A percentile compares a stretch with the other conserved stretches of the same genome.
Evolutionary conservation across 2,329 filamentous ascomycete species (phyloP).

Genomic region (Clonostachys rhizophaga): DNA sequence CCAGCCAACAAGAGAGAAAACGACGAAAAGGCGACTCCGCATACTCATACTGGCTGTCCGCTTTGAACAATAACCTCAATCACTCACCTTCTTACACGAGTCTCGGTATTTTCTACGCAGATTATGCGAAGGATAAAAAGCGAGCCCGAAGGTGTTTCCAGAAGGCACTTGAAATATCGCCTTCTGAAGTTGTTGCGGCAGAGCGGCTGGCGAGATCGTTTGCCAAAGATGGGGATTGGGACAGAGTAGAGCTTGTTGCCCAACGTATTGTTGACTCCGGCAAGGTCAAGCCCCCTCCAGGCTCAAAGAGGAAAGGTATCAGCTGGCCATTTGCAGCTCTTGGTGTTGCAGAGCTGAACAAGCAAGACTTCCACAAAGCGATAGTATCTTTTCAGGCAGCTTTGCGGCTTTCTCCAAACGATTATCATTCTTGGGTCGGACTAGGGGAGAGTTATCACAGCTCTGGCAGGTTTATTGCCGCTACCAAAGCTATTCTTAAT

Average conservation of each 20-base stretch:
- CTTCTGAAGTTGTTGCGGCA: slow-evolving; percentile 80
- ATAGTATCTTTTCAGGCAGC: slow-evolving; percentile 91
- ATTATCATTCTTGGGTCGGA: slow-evolving; percentile 95
- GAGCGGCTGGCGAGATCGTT: slow-evolving; percentile 83
- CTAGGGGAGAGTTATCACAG: slow-evolving; percentile 97
- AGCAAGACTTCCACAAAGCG: slow-evolving; percentile 82
- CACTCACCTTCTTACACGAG: slow-evolving; percentile 89
- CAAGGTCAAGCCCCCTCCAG: slow-evolving; percentile 82
- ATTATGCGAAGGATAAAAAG: slow-evolving; percentile 83
- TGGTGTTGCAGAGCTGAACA: slow-evolving; percentile 91
- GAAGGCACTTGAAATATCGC: slow-evolving; percentile 89
- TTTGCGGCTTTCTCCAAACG: slow-evolving; percentile 73
- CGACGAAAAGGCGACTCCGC: slow-evolving; percentile 65
- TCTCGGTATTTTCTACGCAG: slow-evolving; percentile 84
- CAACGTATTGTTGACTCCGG: slow-evolving; percentile 93
- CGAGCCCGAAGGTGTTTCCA: slow-evolving; percentile 91
- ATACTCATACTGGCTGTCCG: slow-evolving; percentile 77
- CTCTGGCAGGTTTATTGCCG: slow-evolving; percentile 90
- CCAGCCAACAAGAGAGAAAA: slow-evolving; percentile 70
- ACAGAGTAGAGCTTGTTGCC: slow-evolving; percentile 88
- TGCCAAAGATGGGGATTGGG: slow-evolving; percentile 90
- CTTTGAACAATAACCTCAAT: slow-evolving; percentile 81
- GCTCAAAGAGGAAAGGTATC: slow-evolving; percentile 86
- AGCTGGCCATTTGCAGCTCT: slow-evolving; percentile 96
- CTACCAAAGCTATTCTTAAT: slow-evolving; percentile 83